These are phyloP conservation scores for Capsella rubella DNA, from an alignment of 441 rosid genomes.

Conservation along the genomic window DNA sequence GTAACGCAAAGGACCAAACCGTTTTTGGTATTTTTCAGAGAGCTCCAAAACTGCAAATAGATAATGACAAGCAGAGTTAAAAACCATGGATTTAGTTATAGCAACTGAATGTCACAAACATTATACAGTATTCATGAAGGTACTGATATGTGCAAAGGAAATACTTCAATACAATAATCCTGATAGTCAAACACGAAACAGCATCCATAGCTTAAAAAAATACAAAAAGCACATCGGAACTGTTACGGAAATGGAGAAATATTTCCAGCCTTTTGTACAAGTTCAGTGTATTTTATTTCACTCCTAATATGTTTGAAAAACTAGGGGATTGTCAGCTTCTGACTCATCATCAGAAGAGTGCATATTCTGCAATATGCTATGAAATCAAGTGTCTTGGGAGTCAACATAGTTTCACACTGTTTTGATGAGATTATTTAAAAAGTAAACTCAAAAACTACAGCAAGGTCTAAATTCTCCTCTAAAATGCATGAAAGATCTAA, in stretches of 20 bases:
- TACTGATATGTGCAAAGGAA: slow-evolving; percentile 7
- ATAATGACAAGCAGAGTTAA: slow-evolving; percentile 17
- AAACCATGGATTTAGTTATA: slow-evolving; percentile 4
- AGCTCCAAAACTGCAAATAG: slow-evolving; percentile 85
- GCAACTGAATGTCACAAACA: slow-evolving; percentile 14
- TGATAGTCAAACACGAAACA: background rate
- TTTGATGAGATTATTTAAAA: background rate
- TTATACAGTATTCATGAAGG: slow-evolving; percentile 8
- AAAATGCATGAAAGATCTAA: slow-evolving; percentile 6
- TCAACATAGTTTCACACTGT: slow-evolving; percentile 6
- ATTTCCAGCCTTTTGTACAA: slow-evolving; percentile 11
- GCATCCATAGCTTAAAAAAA: background rate
- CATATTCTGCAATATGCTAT: slow-evolving; percentile 8
- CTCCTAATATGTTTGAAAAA: background rate
- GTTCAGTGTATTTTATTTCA: background rate
- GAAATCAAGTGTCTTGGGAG: slow-evolving; percentile 10
- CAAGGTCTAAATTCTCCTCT: background rate
- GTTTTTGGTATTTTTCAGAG: slow-evolving; percentile 91
- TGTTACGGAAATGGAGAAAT: background rate
- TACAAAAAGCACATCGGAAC: slow-evolving; percentile 2
- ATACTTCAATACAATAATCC: slow-evolving; percentile 10
- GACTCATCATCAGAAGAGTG: slow-evolving; percentile 14
- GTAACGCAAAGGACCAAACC: slow-evolving; percentile 96
- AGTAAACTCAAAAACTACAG: background rate
- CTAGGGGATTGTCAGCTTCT: slow-evolving; percentile 10